Conservation (phyloP, 2,329 filamentous ascomycete genomes). For the Decorospora gaudefroyi region DNA sequence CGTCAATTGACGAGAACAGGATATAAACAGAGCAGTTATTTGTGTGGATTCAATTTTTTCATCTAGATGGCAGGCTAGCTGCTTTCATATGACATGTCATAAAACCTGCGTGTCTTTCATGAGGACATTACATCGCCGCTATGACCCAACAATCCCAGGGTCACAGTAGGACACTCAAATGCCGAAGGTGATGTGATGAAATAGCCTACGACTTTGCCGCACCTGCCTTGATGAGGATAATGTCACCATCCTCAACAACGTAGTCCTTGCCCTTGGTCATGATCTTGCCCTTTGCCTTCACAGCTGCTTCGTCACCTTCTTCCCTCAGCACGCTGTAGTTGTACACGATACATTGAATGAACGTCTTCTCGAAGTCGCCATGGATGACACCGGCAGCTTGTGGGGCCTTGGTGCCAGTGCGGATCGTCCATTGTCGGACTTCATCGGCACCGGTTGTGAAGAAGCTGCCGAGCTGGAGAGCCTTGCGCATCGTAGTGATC, state of each 20-base stretch:
- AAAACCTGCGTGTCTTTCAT: conserved; percentile 15
- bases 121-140: conserved; percentile 9
- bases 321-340: conserved; percentile 84
- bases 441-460: conserved; percentile 97
- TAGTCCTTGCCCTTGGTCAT: conserved; percentile 99
- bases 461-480: conserved; percentile 87
- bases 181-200: not conserved
- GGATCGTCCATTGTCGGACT: conserved; percentile 97
- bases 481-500: conserved; percentile 89
- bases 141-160: not conserved
- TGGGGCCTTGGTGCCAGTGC: conserved; percentile 95
- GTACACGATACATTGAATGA: conserved; percentile 95
- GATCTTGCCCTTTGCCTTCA: conserved; percentile 93
- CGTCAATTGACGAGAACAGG: no score
- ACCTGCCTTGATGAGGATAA: conserved; percentile 86
- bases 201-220: conserved; percentile 68
- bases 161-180: not conserved
- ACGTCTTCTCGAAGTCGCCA: conserved; percentile 98
- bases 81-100: conserved; percentile 25
- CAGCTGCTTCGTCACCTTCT: conserved; percentile 81
- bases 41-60: conserved; percentile 16
- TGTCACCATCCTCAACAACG: conserved; percentile 80
- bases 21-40: not conserved
- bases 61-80: conserved; percentile 23
- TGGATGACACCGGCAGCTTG: conserved; percentile 98